Percentiles rank a stretch among this genome's conserved stretches.
These are phyloP conservation scores for Ocimum tenuiflorum DNA, from an alignment of 257 asterid genomes.

Conservation along the genomic window DNA sequence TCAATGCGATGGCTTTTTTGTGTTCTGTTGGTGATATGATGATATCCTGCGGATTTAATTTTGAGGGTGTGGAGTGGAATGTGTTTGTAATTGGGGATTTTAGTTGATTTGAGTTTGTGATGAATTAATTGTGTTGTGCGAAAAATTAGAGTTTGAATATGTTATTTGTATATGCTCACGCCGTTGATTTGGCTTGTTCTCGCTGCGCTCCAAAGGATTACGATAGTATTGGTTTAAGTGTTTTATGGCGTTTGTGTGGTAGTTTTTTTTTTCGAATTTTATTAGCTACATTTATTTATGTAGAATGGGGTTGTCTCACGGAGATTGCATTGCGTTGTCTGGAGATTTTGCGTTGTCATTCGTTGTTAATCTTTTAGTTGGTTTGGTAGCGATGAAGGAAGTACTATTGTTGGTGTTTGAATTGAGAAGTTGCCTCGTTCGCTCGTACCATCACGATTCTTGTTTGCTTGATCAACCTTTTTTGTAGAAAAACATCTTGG, in stretches of 20 bases:
- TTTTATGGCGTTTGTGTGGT: not conserved
- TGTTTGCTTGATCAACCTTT: not conserved
- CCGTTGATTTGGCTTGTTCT: constrained; percentile 1
- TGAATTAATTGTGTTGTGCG: constrained; percentile 8
- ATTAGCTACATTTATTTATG: not conserved
- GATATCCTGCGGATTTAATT: not conserved
- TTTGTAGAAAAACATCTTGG: not conserved
- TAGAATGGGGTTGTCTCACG: not conserved
- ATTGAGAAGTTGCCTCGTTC: not conserved
- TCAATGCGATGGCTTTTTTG: constrained; percentile 17
- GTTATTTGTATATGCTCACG: not conserved
- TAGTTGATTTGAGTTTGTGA: not conserved
- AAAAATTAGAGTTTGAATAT: not conserved
- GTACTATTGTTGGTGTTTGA: not conserved
- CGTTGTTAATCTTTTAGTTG: not conserved
- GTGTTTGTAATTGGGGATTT: constrained; percentile 10
- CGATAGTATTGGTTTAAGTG: not conserved
- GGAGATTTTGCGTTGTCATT: not conserved
- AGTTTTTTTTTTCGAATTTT: not conserved
- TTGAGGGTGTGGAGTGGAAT: constrained; percentile 13
- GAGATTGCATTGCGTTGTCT: not conserved
- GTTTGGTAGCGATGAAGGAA: constrained; percentile 4
- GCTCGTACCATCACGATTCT: not conserved
- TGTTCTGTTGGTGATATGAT: not conserved
- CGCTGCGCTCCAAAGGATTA: not conserved